A percentile compares a stretch with the other conserved stretches of the same genome.
Evolutionary conservation across 192 early-diverging fungal genomes (phyloP).

Genomic region (Backusella liffmaniae): DNA sequence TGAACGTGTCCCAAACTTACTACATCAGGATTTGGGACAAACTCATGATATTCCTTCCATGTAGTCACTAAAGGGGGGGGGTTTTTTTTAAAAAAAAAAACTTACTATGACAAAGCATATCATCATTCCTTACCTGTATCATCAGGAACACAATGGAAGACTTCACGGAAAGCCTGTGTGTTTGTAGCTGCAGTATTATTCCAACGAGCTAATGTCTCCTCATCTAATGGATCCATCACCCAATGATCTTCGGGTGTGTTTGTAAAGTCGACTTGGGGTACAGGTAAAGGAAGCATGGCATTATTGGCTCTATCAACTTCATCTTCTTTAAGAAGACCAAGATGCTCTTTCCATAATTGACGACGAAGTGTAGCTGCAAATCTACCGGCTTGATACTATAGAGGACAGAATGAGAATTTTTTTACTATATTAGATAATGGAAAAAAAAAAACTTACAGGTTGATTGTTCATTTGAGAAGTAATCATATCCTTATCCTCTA

Average conservation of each 20-base stretch:
- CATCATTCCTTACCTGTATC: constrained; percentile 43
- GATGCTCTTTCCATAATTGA: constrained; percentile 79
- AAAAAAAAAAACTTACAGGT: constrained; percentile 27
- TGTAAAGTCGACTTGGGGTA: constrained; percentile 26
- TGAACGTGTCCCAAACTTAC: constrained; percentile 43
- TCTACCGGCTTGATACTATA: constrained; percentile 69
- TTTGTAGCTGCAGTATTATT: constrained; percentile 60
- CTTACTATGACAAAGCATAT: too few relatives aligned
- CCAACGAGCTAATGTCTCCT: constrained; percentile 66
- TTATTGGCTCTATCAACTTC: constrained; percentile 33
- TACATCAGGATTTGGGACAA: constrained; percentile 40
- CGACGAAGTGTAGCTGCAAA: constrained; percentile 73
- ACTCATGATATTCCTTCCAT: constrained; percentile 48
- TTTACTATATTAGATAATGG: background rate
- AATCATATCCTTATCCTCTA: constrained; percentile 71
- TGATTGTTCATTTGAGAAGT: constrained; percentile 72
- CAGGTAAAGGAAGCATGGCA: constrained; percentile 27
- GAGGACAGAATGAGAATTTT: constrained; percentile 8
- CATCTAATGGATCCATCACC: constrained; percentile 68
- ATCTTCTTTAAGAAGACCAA: constrained; percentile 63
- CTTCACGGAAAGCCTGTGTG: constrained; percentile 66
- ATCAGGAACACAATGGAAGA: constrained; percentile 86
- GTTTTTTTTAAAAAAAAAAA: too few relatives aligned
- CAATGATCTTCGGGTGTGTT: constrained; percentile 35
- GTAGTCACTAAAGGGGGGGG: constrained; percentile 14